These are phyloP conservation scores for Sporobolomyces phaffii DNA, from an alignment of 768 basidiomycete genomes.

Conservation along the genomic window DNA sequence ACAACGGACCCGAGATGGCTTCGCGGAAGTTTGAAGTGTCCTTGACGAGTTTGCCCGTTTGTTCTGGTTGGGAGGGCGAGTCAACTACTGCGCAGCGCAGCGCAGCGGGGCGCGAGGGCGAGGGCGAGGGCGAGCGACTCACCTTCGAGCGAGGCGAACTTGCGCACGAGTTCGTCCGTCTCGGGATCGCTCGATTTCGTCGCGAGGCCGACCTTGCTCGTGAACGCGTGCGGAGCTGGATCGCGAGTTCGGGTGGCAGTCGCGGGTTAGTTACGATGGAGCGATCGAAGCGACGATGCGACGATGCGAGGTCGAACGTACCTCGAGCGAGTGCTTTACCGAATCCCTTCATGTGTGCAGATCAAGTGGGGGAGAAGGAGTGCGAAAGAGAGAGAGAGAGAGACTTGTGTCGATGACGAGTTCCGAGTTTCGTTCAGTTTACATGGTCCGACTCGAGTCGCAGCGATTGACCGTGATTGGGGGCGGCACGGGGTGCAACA, in stretches of 20 bases:
- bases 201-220: constrained; percentile 77
- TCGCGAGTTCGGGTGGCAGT: background rate
- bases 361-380: background rate
- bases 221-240: constrained; percentile 59
- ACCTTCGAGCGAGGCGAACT: constrained; percentile 33
- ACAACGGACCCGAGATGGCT: constrained; percentile 62
- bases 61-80: constrained; percentile 51
- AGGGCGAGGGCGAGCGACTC: background rate
- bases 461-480: constrained; percentile 24
- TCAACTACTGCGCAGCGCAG: constrained; percentile 2
- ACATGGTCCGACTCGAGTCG: background rate
- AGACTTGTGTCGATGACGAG: background rate
- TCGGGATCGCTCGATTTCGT: constrained; percentile 53
- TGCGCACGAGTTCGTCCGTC: constrained; percentile 29
- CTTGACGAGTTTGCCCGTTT: constrained; percentile 89
- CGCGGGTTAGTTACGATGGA: no score
- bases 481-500: constrained; percentile 33
- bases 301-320: constrained; percentile 44
- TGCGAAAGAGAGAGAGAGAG: background rate
- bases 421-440: background rate
- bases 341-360: constrained; percentile 66
- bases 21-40: constrained; percentile 84
- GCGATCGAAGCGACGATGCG: background rate
- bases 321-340: constrained; percentile 68
- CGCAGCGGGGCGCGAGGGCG: background rate